Base-by-base conservation (phyloP, 768 basidiomycete genomes). In the Podaxis sp. region DNA sequence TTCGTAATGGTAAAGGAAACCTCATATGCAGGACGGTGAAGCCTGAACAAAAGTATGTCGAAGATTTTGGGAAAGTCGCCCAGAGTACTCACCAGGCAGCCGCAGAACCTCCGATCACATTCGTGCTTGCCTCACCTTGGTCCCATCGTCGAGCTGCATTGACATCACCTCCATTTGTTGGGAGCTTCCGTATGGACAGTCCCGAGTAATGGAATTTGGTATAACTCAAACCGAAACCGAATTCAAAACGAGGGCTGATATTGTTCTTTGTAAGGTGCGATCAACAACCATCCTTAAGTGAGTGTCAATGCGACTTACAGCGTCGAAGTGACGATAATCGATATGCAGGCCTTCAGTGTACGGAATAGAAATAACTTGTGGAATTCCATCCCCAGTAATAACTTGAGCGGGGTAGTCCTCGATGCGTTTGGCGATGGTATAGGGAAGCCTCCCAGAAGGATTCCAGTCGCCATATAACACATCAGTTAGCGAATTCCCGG, bases 171-270 rank as follows among this genome's bases (percentile, higher is more conserved):
- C 77, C 73, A 3, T 73, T 74, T 17, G 66, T 61, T 9, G 69
- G 57, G 3, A 89, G 71, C 58, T 78, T 75, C 15, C 70, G 70
- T 37, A 91, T 74, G 2, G 77, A 66, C 12, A 95, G 75, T 36
- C 82, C 75, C 47, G 80, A 84, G 72, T 93, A 96, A 36, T 82
- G 73, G 72, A 96, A 98, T 2, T 75, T 82, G 41, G 95, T 90
- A 77, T 97, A 98, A 59, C 87, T 90, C 70, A 96, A 72, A 0
- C 95, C 95, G 70, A 87, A 96, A 4, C 95, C 95, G 71, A 98
- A 98, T 69, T 93, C 91, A 69, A 86, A 94, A 40, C 90, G 89
- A 3, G 93, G 93, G 0, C 80, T 80, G 65, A 93, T 91, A 64
- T 87, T 83, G 73, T 84, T 76, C 83, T 89, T 37, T 33, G 58